Percentiles rank a stretch among this genome's conserved stretches.
Evolutionary conservation across 129 eudicot genomes (phyloP).

Genomic region (Flaveria sonorensis): DNA sequence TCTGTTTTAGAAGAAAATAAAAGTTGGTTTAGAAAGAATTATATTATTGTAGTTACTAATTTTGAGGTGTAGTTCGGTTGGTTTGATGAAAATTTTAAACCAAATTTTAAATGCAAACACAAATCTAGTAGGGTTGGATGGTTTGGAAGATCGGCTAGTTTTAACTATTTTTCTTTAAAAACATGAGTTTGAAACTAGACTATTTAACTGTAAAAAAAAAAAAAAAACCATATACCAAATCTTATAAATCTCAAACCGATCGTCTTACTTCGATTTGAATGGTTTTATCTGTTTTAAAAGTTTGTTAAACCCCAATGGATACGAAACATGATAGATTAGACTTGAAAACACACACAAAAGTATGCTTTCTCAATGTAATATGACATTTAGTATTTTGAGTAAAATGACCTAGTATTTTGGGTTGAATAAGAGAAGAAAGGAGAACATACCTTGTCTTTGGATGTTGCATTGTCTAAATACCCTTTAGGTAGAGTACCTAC

Average conservation of each 20-base stretch:
- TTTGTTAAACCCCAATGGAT: background rate
- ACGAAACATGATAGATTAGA: background rate
- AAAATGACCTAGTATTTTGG: background rate
- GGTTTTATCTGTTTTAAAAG: background rate
- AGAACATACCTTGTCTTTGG: constrained; percentile 65
- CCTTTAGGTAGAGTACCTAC: constrained; percentile 23
- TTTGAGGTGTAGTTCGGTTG: background rate
- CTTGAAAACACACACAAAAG: background rate
- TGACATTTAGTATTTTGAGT: background rate
- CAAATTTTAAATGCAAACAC: background rate
- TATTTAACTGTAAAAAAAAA: background rate
- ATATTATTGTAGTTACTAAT: no score
- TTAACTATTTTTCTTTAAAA: background rate
- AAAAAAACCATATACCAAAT: background rate
- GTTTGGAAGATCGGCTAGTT: background rate
- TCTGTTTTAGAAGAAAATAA: constrained; percentile 20
- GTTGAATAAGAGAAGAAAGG: constrained; percentile 8
- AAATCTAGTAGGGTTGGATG: background rate
- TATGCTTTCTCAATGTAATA: background rate
- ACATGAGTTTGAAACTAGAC: background rate
- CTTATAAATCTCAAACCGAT: background rate
- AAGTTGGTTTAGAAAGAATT: background rate
- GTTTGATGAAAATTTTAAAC: background rate
- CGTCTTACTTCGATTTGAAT: background rate
- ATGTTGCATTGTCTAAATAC: constrained; percentile 61